Conservation (phyloP, 1,284 basidiomycete genomes). For the Laetiporus sulphureus region DNA sequence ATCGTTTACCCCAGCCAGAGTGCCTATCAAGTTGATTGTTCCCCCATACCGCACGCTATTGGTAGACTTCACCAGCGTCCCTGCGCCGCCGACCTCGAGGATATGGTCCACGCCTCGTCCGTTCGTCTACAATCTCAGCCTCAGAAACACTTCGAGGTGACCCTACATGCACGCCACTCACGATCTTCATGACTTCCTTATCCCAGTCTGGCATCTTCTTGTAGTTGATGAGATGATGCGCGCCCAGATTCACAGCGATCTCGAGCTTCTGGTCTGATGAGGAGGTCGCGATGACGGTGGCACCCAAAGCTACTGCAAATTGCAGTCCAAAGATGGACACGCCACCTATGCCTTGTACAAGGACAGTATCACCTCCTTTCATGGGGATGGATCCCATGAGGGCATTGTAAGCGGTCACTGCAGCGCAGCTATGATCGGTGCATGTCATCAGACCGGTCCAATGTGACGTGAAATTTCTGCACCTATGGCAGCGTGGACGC, state of each 20-base stretch:
- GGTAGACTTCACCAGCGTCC: constrained; percentile 33
- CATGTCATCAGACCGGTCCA: no score
- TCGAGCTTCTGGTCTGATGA: constrained; percentile 37
- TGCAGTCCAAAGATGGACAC: constrained; percentile 29
- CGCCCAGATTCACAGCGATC: constrained; percentile 26
- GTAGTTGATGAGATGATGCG: constrained; percentile 33
- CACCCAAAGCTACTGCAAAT: constrained; percentile 33
- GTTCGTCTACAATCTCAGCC: constrained; percentile 14
- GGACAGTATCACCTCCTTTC: constrained; percentile 25
- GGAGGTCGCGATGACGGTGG: constrained; percentile 36
- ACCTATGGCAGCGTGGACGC: constrained; percentile 20
- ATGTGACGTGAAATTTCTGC: background rate
- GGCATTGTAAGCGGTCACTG: constrained; percentile 33
- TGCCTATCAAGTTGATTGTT: constrained; percentile 33
- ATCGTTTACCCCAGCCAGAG: constrained; percentile 27
- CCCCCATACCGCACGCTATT: constrained; percentile 30
- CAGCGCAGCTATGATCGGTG: constrained; percentile 19
- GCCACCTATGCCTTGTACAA: constrained; percentile 35
- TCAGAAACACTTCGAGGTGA: background rate
- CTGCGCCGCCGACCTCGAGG: constrained; percentile 36
- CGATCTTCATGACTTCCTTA: constrained; percentile 24
- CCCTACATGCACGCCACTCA: background rate
- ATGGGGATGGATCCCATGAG: constrained; percentile 26
- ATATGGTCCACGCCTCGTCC: constrained; percentile 39
- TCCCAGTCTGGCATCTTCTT: constrained; percentile 37